Evolutionary conservation across 768 basidiomycete genomes (phyloP), one percentile per base, ranked within the genome.

Genomic region (Termitomyces sp.): DNA sequence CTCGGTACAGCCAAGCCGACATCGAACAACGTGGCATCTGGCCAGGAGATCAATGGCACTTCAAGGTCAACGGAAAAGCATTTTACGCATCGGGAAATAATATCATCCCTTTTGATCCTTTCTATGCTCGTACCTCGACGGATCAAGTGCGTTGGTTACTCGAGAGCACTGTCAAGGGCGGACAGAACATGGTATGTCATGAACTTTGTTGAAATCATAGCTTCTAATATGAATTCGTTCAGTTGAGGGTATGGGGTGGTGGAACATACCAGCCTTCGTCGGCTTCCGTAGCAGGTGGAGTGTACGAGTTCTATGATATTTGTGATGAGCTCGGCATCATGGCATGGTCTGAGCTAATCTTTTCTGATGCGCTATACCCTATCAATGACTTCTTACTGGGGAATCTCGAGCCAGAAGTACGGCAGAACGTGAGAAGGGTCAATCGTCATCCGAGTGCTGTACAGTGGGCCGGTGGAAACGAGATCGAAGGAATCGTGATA

Each of bases 391-490:
- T 80, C 60, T 55, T 84, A 22, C 65, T 84, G 33, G 76, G 76
- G 54, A 74, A 77, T 3, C 65, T 84, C 52, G 79, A 80, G 46
- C 77, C 79, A 1, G 83, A 85, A 63, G 79, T 84, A 14, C 71
- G 79, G 20, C 80, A 84, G 67, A 84, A 84, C 56, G 79, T 83
- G 2, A 71, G 82, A 22, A 70, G 83, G 24, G 64, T 83, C 20
- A 84, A 83, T 59, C 71, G 72, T 28, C 82, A 85, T 56, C 81
- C 83, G 3, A 84, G 81, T 66, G 79, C 77, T 61, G 79, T 68
- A 2, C 82, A 83, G 54, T 84, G 83, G 82, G 82, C 83, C 11
- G 82, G 80, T 10, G 82, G 82, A 20, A 84, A 85, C 66, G 81
- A 83, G 65, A 82, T 83, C 48, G 82, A 84, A 62, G 80, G 77